phyloP scores from a whole-genome alignment of 805 yeast genomes.

The Candida boleticola region DNA sequence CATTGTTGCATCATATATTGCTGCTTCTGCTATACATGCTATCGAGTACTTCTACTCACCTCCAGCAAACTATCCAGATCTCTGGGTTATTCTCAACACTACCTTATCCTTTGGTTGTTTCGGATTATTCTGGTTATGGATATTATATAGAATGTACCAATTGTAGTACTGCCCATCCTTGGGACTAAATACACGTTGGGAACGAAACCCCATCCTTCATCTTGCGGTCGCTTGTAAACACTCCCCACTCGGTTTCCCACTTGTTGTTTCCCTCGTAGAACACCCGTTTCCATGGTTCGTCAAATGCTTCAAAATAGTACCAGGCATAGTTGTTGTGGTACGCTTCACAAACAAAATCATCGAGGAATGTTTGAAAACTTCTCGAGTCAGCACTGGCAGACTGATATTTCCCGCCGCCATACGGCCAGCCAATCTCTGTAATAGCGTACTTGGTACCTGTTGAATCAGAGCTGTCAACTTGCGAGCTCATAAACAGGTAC shows the following conservation, averaged over 20 bases:
- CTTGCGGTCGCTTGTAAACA: conserved; percentile 49
- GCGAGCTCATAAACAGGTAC: conserved; percentile 42
- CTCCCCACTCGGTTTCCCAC: conserved; percentile 77
- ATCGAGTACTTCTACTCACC: conserved; percentile 52
- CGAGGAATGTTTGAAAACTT: conserved; percentile 47
- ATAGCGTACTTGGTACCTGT: conserved; percentile 38
- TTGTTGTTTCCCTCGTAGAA: conserved; percentile 46
- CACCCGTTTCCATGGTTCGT: conserved; percentile 66
- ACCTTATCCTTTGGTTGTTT: conserved; percentile 75
- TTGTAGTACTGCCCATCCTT: neutral
- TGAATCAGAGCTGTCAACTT: conserved; percentile 38
- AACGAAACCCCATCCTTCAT: conserved; percentile 42
- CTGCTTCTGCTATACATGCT: conserved; percentile 49
- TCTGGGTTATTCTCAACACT: conserved; percentile 80
- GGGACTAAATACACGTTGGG: conserved; percentile 37
- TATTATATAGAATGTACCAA: conserved; percentile 45
- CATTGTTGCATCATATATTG: conserved; percentile 32
- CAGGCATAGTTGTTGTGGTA: conserved; percentile 40
- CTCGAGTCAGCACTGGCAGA: conserved; percentile 46
- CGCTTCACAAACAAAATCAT: conserved; percentile 51
- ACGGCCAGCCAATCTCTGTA: conserved; percentile 76
- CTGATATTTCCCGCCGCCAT: conserved; percentile 50
- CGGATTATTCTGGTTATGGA: conserved; percentile 79
- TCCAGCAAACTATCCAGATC: conserved; percentile 69
- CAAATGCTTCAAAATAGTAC: conserved; percentile 69